Percentiles rank a stretch among this genome's conserved stretches.
Conservation (phyloP, 352 stramenopile species). For the Pilasporangium apinafurcum region DNA sequence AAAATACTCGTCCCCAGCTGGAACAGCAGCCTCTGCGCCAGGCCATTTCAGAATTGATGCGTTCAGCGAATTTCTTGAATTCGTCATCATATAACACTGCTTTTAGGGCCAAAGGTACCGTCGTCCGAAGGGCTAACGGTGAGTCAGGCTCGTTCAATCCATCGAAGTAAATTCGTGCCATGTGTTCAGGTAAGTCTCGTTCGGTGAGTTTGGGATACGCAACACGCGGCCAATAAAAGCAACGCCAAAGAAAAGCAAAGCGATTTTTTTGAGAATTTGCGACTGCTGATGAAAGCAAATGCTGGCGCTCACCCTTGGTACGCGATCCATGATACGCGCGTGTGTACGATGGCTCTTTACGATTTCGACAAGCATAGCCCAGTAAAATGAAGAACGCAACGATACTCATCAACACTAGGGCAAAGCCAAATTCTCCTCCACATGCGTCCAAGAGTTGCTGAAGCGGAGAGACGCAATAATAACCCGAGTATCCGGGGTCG, state of each 20-base stretch:
- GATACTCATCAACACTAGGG: constrained; percentile 58
- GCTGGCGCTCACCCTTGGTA: constrained; percentile 50
- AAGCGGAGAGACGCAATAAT: constrained; percentile 66
- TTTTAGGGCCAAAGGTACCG: constrained; percentile 46
- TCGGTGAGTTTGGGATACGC: constrained; percentile 75
- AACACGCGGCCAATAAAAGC: constrained; percentile 72
- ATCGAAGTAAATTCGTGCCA: constrained; percentile 68
- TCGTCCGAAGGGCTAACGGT: constrained; percentile 50
- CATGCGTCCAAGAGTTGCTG: constrained; percentile 72
- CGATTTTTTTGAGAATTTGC: constrained; percentile 44
- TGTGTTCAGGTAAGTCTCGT: constrained; percentile 74
- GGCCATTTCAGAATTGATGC: constrained; percentile 52
- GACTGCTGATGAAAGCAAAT: constrained; percentile 53
- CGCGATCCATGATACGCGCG: constrained; percentile 42
- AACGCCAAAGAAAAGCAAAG: constrained; percentile 50
- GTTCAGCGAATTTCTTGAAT: constrained; percentile 53
- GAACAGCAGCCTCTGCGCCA: constrained; percentile 41
- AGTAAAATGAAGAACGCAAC: constrained; percentile 63
- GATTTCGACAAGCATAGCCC: constrained; percentile 63
- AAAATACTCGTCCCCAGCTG: constrained; percentile 57
- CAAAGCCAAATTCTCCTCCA: constrained; percentile 68
- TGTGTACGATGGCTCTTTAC: constrained; percentile 58
- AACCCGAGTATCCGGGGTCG: constrained; percentile 68
- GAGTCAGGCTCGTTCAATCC: constrained; percentile 59
- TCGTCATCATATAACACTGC: constrained; percentile 63